Percentiles rank a stretch among this genome's conserved stretches.
These are phyloP conservation scores for Glycine soja DNA, from an alignment of 306 rosid species.

Conservation along the genomic window DNA sequence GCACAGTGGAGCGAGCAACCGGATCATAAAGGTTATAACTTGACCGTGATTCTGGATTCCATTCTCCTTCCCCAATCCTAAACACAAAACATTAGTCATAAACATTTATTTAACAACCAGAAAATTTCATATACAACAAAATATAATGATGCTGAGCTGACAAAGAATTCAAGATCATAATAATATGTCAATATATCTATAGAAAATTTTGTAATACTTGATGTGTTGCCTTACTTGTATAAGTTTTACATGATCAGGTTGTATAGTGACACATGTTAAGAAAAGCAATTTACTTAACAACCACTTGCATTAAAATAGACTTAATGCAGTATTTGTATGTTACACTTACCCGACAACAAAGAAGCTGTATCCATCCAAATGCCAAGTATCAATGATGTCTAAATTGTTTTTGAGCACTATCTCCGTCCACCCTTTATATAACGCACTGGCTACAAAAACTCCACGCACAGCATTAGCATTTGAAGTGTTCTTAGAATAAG, in stretches of 20 bases:
- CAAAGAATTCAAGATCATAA: not conserved
- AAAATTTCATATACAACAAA: not conserved
- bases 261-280: too few relatives aligned
- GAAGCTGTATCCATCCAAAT: constrained; percentile 84
- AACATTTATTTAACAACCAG: not conserved
- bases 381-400: constrained; percentile 71
- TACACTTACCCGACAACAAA: constrained; percentile 71
- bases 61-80: constrained; percentile 64
- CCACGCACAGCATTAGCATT: constrained; percentile 55
- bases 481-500: constrained; percentile 58
- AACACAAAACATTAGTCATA: constrained; percentile 10
- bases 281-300: too few relatives aligned
- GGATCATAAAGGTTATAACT: constrained; percentile 64
- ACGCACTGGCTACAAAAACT: constrained; percentile 68
- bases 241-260: too few relatives aligned
- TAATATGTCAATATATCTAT: not conserved
- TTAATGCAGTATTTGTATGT: too few relatives aligned
- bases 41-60: constrained; percentile 45
- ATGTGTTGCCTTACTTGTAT: too few relatives aligned
- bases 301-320: too few relatives aligned
- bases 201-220: not conserved
- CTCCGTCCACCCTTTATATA: constrained; percentile 79
- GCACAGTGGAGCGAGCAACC: constrained; percentile 65
- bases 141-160: not conserved
- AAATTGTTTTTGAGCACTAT: constrained; percentile 64